These are phyloP conservation scores for Orychophragmus violaceus DNA, from an alignment of 345 rosid species.

Conservation along the genomic window DNA sequence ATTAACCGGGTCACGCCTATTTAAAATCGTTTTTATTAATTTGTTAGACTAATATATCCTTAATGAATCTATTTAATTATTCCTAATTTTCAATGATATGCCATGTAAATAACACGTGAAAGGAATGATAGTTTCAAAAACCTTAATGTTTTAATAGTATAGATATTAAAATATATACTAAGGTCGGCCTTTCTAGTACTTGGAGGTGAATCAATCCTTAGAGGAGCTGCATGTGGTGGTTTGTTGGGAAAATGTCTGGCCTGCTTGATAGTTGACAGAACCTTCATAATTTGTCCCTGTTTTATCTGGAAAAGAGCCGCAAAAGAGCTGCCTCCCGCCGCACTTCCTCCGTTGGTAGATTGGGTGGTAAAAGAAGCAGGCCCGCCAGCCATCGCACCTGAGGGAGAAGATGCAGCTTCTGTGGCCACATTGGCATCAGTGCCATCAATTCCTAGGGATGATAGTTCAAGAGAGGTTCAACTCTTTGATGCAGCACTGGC, in stretches of 20 bases:
- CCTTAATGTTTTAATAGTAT: too few relatives aligned
- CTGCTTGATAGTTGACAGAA: background rate
- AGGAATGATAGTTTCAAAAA: too few relatives aligned
- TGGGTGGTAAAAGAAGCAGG: background rate
- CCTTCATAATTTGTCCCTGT: background rate
- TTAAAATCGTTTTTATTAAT: too few relatives aligned
- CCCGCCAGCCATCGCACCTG: background rate
- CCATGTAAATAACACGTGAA: too few relatives aligned
- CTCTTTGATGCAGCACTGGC: background rate
- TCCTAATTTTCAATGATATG: too few relatives aligned
- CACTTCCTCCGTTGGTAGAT: background rate
- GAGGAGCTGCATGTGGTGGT: background rate
- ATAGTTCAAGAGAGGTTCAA: constrained; percentile 5
- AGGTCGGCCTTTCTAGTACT: background rate
- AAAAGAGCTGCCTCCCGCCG: background rate
- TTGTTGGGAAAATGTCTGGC: background rate
- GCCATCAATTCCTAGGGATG: constrained; percentile 14
- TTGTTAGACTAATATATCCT: too few relatives aligned
- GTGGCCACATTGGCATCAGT: background rate
- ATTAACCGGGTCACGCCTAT: too few relatives aligned
- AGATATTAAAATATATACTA: background rate
- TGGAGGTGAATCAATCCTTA: background rate
- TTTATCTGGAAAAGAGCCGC: background rate
- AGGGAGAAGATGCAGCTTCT: background rate
- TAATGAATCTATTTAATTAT: too few relatives aligned